These are phyloP conservation scores for Suillus subalutaceus DNA, from an alignment of 768 basidiomycete genomes.

Conservation along the genomic window DNA sequence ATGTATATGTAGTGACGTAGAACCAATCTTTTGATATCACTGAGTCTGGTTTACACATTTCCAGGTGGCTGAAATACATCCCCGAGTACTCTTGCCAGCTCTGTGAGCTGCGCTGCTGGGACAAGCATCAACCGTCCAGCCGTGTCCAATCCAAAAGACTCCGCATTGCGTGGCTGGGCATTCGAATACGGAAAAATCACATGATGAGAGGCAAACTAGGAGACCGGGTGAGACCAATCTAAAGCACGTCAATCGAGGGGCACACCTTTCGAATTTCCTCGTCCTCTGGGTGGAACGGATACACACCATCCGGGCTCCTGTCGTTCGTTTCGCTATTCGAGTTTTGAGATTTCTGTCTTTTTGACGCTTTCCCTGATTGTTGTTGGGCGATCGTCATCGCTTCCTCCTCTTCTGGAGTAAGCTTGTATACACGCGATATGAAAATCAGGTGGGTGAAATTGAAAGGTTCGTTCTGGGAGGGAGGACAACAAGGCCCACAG, in stretches of 20 bases:
- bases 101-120: constrained; percentile 43
- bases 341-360: constrained; percentile 37
- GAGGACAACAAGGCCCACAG: neutral
- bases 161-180: constrained; percentile 55
- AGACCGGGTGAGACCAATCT: neutral
- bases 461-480: constrained; percentile 57
- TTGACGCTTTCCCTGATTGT: constrained; percentile 38
- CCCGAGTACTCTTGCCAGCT: constrained; percentile 42
- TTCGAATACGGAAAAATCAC: constrained; percentile 51
- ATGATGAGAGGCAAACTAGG: constrained; percentile 25
- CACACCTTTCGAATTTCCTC: constrained; percentile 68
- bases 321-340: constrained; percentile 19
- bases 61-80: constrained; percentile 35
- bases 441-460: constrained; percentile 75
- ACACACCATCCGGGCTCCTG: constrained; percentile 51
- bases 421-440: constrained; percentile 77
- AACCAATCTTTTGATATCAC: too few species aligned
- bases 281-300: constrained; percentile 88
- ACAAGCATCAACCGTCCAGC: constrained; percentile 70
- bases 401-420: constrained; percentile 70
- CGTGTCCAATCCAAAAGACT: constrained; percentile 73
- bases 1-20: too few species aligned
- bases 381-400: constrained; percentile 42
- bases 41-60: neutral
- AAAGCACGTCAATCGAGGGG: constrained; percentile 5